Percentiles rank a stretch among this genome's conserved stretches.
phyloP scores from a whole-genome alignment of 2,329 filamentous ascomycete species.

The Emergomyces orientalis region DNA sequence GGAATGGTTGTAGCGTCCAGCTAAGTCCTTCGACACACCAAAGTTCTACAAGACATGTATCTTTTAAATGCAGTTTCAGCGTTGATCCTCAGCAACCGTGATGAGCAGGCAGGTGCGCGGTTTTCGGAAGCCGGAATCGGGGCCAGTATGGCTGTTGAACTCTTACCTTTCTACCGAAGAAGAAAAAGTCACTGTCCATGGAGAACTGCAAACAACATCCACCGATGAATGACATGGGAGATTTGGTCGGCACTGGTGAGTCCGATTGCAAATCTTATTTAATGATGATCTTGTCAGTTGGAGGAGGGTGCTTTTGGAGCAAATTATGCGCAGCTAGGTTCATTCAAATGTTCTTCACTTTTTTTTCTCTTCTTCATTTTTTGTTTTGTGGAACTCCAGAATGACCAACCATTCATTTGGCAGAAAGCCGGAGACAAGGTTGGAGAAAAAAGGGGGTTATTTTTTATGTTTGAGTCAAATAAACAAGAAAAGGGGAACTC shows the following conservation, averaged over 20 bases:
- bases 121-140: constrained; percentile 6
- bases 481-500: not conserved
- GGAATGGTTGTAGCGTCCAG: constrained; percentile 14
- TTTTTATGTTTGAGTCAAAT: constrained; percentile 1
- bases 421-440: constrained; percentile 1
- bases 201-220: not conserved
- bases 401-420: constrained; percentile 4
- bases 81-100: constrained; percentile 17
- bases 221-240: not conserved
- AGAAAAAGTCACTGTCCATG: not conserved
- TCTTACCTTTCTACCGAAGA: not conserved
- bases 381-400: not conserved
- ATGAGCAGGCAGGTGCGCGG: constrained; percentile 12
- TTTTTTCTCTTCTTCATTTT: constrained; percentile 2
- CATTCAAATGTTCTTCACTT: constrained; percentile 5
- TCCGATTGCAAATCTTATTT: constrained; percentile 20
- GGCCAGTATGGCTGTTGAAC: not conserved
- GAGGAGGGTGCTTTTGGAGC: not conserved
- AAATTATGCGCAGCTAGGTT: constrained; percentile 8
- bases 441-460: not conserved
- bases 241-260: constrained; percentile 20
- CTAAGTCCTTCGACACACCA: constrained; percentile 17
- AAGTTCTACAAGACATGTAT: constrained; percentile 9
- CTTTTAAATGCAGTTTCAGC: constrained; percentile 9
- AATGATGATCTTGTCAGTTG: constrained; percentile 14